Conservation (phyloP, 2,329 filamentous ascomycete species). For the Pseudogymnoascus sp. region DNA sequence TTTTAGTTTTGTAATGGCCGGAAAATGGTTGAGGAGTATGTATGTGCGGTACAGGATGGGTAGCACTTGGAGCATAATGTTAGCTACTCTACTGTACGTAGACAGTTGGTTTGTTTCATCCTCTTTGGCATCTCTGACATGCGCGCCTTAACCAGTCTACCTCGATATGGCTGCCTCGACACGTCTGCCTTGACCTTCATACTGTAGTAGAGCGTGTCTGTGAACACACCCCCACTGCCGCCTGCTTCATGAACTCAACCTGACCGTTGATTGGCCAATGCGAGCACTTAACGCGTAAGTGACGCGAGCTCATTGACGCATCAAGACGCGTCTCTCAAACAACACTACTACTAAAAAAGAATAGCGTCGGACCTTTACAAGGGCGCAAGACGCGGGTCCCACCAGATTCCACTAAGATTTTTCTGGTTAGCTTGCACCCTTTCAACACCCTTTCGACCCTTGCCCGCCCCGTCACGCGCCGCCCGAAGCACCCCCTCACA, state of each 20-base stretch:
- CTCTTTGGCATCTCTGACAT: not conserved
- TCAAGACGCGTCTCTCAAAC: not conserved
- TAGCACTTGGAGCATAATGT: not conserved
- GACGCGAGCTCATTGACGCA: not conserved
- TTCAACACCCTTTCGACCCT: not conserved
- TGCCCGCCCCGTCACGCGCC: not conserved
- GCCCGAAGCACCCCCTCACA: not conserved
- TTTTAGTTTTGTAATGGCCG: not conserved
- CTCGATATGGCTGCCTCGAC: not conserved
- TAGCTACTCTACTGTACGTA: not conserved
- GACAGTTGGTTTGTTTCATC: not conserved
- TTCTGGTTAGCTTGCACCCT: not conserved
- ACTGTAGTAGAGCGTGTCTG: not conserved
- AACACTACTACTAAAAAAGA: not conserved
- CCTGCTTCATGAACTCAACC: slow-evolving; percentile 17
- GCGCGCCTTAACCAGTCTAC: not conserved
- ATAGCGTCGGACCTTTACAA: not conserved
- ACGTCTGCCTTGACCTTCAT: not conserved
- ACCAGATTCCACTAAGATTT: not conserved
- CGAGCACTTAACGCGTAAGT: not conserved
- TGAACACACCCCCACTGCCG: slow-evolving; percentile 35
- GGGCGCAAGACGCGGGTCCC: not conserved
- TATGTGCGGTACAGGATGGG: not conserved
- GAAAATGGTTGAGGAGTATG: not conserved
- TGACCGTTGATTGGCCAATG: slow-evolving; percentile 10